phyloP scores from a whole-genome alignment of 2,329 filamentous ascomycete species.

The Epichloe amarillans region DNA sequence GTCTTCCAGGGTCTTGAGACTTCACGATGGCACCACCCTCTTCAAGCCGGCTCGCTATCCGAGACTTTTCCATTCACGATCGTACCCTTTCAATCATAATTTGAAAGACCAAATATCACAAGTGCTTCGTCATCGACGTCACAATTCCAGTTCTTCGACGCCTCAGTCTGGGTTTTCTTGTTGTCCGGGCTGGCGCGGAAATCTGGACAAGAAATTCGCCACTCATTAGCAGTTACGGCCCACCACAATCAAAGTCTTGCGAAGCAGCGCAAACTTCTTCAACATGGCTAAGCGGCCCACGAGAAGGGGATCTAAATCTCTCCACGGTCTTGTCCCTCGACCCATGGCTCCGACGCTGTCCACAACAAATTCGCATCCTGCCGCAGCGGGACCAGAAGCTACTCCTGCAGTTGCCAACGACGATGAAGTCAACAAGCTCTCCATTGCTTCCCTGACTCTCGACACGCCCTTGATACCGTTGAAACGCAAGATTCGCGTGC shows the following conservation, averaged over 20 bases:
- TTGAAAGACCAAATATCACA: not conserved
- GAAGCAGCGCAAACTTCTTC: conserved; percentile 5
- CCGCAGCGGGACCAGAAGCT: conserved; percentile 18
- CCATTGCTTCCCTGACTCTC: conserved; percentile 31
- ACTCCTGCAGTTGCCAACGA: conserved; percentile 26
- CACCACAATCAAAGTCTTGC: not conserved
- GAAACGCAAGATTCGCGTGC: conserved; percentile 18
- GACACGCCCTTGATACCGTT: conserved; percentile 22
- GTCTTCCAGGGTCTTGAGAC: conserved; percentile 20
- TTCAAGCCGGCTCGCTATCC: conserved; percentile 23
- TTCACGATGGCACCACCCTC: conserved; percentile 46
- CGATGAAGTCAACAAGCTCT: conserved; percentile 26
- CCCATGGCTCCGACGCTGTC: conserved; percentile 15
- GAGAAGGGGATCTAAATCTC: conserved; percentile 6
- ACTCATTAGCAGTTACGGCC: not conserved
- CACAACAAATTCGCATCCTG: conserved; percentile 19
- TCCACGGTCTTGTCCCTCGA: conserved; percentile 18
- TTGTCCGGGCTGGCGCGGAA: not conserved
- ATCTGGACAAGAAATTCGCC: not conserved
- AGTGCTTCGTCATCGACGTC: not conserved
- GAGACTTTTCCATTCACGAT: not conserved
- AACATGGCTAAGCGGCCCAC: conserved; percentile 13
- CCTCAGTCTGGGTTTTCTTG: not conserved
- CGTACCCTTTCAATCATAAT: not conserved
- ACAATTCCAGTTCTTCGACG: not conserved